Percentiles rank a stretch among this genome's conserved stretches.
Conservation (phyloP, 805 yeast species). For the Saturnispora serradocipensis region DNA sequence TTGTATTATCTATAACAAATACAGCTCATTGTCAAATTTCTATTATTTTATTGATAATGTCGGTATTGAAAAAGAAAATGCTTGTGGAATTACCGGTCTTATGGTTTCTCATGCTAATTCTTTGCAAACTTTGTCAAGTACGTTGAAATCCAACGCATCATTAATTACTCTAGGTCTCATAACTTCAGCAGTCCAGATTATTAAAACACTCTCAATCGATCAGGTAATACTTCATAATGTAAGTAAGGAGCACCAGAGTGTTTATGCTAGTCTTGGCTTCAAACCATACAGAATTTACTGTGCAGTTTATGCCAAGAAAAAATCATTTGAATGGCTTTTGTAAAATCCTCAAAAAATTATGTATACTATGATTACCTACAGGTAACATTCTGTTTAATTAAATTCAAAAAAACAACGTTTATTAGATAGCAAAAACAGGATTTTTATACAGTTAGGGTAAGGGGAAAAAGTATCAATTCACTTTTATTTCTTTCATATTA, state of each 20-base stretch:
- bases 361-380: not conserved
- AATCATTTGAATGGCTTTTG: slow-evolving; percentile 18
- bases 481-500: not conserved
- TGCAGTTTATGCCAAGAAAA: slow-evolving; percentile 17
- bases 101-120: slow-evolving; percentile 41
- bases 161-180: slow-evolving; percentile 2
- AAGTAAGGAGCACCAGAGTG: slow-evolving; percentile 9
- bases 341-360: not conserved
- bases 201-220: slow-evolving; percentile 26
- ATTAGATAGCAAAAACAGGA: not conserved
- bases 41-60: slow-evolving; percentile 45
- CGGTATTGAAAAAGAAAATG: slow-evolving; percentile 10
- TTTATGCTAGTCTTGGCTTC: slow-evolving; percentile 21
- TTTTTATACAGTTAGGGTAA: not conserved
- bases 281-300: slow-evolving; percentile 17
- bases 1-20: slow-evolving; percentile 38
- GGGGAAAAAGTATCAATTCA: not conserved
- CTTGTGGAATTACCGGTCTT: slow-evolving; percentile 47
- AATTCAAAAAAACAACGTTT: not conserved
- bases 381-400: not conserved
- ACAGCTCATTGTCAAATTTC: slow-evolving; percentile 35
- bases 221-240: slow-evolving; percentile 13
- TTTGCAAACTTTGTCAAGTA: not conserved
- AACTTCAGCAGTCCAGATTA: slow-evolving; percentile 38
- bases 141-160: not conserved